Evolutionary conservation across 306 rosid genomes (phyloP).

Genomic region (Sesbania bispinosa): DNA sequence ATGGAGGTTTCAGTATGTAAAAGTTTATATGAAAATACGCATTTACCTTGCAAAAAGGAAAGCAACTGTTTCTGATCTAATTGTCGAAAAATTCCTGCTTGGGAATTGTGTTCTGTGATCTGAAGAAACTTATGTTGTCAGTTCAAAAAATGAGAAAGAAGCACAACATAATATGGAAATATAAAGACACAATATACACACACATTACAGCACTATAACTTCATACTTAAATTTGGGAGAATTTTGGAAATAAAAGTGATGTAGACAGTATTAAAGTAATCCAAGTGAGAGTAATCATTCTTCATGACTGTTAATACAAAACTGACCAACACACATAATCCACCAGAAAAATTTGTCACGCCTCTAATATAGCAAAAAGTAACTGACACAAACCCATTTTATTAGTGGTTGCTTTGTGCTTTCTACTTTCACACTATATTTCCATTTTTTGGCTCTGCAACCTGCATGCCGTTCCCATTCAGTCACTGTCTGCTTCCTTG

Average conservation of each 20-base stretch:
- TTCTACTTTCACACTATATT: constrained; percentile 81
- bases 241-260: background rate
- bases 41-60: constrained; percentile 63
- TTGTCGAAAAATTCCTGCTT: constrained; percentile 34
- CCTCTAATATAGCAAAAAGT: constrained; percentile 17
- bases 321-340: background rate
- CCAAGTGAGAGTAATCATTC: background rate
- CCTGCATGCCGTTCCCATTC: constrained; percentile 94
- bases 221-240: background rate
- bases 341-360: background rate
- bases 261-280: background rate
- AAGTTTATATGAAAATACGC: constrained; percentile 5
- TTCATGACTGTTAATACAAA: background rate
- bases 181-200: constrained; percentile 6
- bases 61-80: constrained; percentile 58
- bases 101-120: constrained; percentile 55
- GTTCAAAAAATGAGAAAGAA: constrained; percentile 21
- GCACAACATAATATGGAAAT: background rate
- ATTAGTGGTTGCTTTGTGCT: constrained; percentile 72
- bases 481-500: constrained; percentile 57
- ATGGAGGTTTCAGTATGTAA: constrained; percentile 20
- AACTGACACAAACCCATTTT: constrained; percentile 73
- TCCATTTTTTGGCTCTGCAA: constrained; percentile 94
- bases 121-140: constrained; percentile 34
- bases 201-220: constrained; percentile 1